Conservation (phyloP, 2,329 filamentous ascomycete species). For the Akanthomyces muscarius region DNA sequence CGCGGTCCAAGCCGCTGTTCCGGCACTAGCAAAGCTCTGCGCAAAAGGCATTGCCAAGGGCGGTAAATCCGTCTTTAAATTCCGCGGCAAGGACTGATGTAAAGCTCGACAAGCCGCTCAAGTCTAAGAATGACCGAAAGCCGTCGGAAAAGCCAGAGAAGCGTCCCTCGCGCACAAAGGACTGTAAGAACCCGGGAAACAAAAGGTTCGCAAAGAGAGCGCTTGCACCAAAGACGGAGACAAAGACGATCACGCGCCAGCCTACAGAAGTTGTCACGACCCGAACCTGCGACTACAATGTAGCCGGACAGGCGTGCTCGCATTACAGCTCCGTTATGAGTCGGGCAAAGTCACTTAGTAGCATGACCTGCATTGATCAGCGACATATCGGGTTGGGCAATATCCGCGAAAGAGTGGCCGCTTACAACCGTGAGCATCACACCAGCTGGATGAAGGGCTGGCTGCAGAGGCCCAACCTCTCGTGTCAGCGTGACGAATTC, state of each 20-base stretch:
- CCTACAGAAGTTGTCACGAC: neutral
- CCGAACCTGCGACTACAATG: neutral
- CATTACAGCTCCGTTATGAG: constrained; percentile 14
- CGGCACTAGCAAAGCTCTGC: constrained; percentile 29
- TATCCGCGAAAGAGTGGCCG: neutral
- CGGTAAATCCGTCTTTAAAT: constrained; percentile 23
- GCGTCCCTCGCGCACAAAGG: too few species aligned
- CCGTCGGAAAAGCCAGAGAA: neutral
- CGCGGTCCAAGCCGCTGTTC: constrained; percentile 22
- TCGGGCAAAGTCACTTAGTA: neutral
- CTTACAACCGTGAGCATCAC: constrained; percentile 10
- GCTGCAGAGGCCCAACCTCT: constrained; percentile 6
- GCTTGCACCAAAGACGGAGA: too few species aligned
- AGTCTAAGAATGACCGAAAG: neutral
- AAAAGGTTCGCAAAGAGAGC: too few species aligned
- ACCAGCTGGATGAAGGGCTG: constrained; percentile 15
- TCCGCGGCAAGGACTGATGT: constrained; percentile 7
- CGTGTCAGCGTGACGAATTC: constrained; percentile 18
- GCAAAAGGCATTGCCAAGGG: constrained; percentile 32
- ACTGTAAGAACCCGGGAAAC: too few species aligned
- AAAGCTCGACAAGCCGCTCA: neutral
- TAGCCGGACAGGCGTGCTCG: constrained; percentile 4
- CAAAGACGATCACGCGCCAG: too few species aligned
- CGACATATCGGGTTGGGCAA: too few species aligned
- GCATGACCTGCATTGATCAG: constrained; percentile 4